phyloP scores from a whole-genome alignment of 495 filamentous ascomycete species.

The Aspergillus asperescens region DNA sequence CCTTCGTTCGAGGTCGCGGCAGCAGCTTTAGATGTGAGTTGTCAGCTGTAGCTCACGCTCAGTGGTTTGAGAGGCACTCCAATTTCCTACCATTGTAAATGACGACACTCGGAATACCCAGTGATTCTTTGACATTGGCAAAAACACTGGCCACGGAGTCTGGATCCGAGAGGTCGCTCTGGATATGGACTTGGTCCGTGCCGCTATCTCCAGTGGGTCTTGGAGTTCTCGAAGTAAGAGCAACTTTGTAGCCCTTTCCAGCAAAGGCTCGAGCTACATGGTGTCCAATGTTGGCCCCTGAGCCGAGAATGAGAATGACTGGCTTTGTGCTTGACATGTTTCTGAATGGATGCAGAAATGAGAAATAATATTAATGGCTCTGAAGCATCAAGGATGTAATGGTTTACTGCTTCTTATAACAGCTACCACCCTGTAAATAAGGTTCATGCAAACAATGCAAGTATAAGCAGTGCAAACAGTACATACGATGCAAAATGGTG shows the following conservation, averaged over 20 bases:
- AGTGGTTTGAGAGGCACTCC: background rate
- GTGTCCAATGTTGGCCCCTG: conserved; percentile 39
- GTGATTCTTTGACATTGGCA: conserved; percentile 28
- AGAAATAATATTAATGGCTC: background rate
- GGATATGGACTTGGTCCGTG: conserved; percentile 31
- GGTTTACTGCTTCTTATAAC: background rate
- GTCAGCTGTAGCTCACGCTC: background rate
- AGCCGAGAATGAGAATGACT: conserved; percentile 41
- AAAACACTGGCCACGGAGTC: conserved; percentile 31
- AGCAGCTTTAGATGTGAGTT: background rate
- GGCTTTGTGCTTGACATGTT: conserved; percentile 10
- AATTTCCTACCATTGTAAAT: conserved; percentile 43
- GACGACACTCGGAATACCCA: conserved; percentile 44
- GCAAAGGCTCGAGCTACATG: conserved; percentile 33
- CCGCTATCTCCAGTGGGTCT: conserved; percentile 32
- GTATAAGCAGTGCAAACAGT: background rate
- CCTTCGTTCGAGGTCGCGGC: background rate
- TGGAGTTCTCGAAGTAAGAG: conserved; percentile 29
- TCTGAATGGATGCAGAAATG: background rate
- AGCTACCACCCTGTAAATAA: background rate
- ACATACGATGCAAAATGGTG: background rate
- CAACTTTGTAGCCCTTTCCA: conserved; percentile 44
- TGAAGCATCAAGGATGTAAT: background rate
- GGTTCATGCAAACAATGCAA: background rate
- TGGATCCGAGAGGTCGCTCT: conserved; percentile 38